A percentile compares a stretch with the other conserved stretches of the same genome.
Evolutionary conservation across 768 basidiomycete genomes (phyloP).

Genomic region (Tulasnella sp.): DNA sequence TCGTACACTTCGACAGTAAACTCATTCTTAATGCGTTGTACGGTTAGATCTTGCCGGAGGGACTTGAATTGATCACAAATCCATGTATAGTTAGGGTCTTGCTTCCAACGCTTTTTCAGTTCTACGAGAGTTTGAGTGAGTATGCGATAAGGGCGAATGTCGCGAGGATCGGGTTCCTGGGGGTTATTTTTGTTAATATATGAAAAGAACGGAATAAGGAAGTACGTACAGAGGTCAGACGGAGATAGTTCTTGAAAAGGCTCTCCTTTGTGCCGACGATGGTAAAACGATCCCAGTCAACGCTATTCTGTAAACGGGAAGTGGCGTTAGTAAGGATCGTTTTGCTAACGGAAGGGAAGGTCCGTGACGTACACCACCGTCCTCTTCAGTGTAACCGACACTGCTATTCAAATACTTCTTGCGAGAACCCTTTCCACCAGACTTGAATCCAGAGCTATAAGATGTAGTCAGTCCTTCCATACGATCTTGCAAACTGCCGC

Average conservation of each 20-base stretch:
- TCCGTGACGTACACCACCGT: constrained; percentile 14
- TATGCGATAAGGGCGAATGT: constrained; percentile 79
- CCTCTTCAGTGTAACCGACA: constrained; percentile 9
- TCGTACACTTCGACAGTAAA: constrained; percentile 97
- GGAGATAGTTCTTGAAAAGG: constrained; percentile 91
- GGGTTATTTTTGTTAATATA: background rate
- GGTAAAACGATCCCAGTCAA: constrained; percentile 92
- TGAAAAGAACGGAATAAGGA: background rate
- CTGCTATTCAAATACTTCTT: constrained; percentile 29
- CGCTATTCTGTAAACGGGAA: constrained; percentile 57
- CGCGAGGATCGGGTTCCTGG: constrained; percentile 92
- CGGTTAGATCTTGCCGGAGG: constrained; percentile 92
- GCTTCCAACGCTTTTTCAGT: constrained; percentile 80
- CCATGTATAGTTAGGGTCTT: constrained; percentile 70
- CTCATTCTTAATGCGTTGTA: constrained; percentile 97
- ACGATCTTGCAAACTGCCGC: constrained; percentile 19
- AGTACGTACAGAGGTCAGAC: constrained; percentile 65
- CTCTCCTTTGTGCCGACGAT: constrained; percentile 86
- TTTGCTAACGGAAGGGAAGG: background rate
- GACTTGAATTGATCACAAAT: constrained; percentile 98
- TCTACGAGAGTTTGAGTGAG: constrained; percentile 76
- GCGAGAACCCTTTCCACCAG: constrained; percentile 37
- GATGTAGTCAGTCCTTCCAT: constrained; percentile 18
- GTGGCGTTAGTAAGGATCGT: background rate
- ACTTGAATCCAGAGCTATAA: background rate